Evolutionary conservation across 2,329 filamentous ascomycete genomes (phyloP), one percentile per base, ranked within the genome.

Genomic region (Monilinia vaccinii-corymbosi): DNA sequence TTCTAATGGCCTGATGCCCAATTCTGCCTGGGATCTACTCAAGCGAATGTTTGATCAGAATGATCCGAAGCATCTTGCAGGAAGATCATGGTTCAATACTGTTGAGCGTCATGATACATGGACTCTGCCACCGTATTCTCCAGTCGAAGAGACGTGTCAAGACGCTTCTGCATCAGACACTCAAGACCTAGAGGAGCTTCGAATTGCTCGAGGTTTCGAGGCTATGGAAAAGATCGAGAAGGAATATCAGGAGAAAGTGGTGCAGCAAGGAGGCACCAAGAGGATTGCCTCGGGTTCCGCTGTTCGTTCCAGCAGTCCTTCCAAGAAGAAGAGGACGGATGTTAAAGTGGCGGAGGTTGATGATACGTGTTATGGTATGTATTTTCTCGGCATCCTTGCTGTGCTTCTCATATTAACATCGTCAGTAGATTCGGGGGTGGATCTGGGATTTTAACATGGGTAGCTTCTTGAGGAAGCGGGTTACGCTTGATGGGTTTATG

Each of bases 41-140:
- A 59, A 59, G 25, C 38, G 56, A 14, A 38, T 59, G 56, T 59
- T 59, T 18, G 56, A 59, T n/a, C 13, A 53, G 18, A 53, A 59
- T 14, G 56, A 59, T 21, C 38, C 56, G 4, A 45, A 10, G 0
- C 56, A 59, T 34, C 36, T 53, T 14, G 56, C 56, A n/a, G 48
- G 28, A 25, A 21, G 16, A 45, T 42, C 38, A 10, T 44, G 25
- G 36, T 2, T 16, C 25, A 31, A 31, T 9, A 18, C 21, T 13
- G 10, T 11, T 9, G 10, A 9, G 14, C 23, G 25, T 21, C 50
- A 42, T 16, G 7, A 7, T 3, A n/a, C 36, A 3, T 52, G 23
- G 13, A 23, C 2, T 18, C 6, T 16, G 16, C 38, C 38, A 6
- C 9, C 38, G 5, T n/a, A 18, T 18, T n/a, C 16, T 6, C 38